phyloP scores from a whole-genome alignment of 2,329 filamentous ascomycete genomes.

The Paraconiothyrium brasiliense region DNA sequence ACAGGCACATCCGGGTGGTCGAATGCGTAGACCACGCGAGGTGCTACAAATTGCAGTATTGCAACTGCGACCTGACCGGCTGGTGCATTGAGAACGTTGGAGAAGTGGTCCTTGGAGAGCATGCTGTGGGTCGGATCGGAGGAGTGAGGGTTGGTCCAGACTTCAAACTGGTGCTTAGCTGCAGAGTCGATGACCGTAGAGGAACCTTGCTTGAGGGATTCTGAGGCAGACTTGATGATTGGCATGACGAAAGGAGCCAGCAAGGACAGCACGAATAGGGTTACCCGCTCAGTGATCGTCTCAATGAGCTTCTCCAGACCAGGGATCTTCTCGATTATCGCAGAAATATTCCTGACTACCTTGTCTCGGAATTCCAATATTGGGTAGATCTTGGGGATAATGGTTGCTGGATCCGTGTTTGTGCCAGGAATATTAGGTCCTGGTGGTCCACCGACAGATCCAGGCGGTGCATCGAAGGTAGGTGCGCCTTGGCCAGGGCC shows the following conservation, averaged over 20 bases:
- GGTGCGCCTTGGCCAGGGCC: slow-evolving; percentile 52
- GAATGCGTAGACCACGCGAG: slow-evolving; percentile 91
- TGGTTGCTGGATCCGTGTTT: slow-evolving; percentile 72
- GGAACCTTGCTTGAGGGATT: slow-evolving; percentile 85
- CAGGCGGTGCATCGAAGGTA: slow-evolving; percentile 54
- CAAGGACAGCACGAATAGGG: slow-evolving; percentile 88
- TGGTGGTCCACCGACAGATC: slow-evolving; percentile 55
- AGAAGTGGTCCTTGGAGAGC: slow-evolving; percentile 63
- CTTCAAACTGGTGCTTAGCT: slow-evolving; percentile 60
- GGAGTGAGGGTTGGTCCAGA: slow-evolving; percentile 58
- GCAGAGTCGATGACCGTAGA: slow-evolving; percentile 70
- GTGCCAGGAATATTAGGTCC: slow-evolving; percentile 74
- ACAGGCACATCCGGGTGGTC: slow-evolving; percentile 85
- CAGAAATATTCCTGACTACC: slow-evolving; percentile 86
- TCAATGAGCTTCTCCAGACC: slow-evolving; percentile 90
- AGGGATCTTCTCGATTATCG: slow-evolving; percentile 89
- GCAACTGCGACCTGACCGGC: slow-evolving; percentile 58
- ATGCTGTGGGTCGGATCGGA: slow-evolving; percentile 62
- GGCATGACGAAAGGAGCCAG: slow-evolving; percentile 92
- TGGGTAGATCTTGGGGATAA: slow-evolving; percentile 80
- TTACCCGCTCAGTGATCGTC: slow-evolving; percentile 91
- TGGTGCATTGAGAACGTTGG: slow-evolving; percentile 60
- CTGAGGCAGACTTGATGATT: slow-evolving; percentile 86
- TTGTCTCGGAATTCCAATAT: slow-evolving; percentile 94
- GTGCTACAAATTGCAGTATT: slow-evolving; percentile 86